Evolutionary conservation across 202 grass and related monocot genomes (phyloP).

Genomic region (Bolboschoenoplectus hybrid): DNA sequence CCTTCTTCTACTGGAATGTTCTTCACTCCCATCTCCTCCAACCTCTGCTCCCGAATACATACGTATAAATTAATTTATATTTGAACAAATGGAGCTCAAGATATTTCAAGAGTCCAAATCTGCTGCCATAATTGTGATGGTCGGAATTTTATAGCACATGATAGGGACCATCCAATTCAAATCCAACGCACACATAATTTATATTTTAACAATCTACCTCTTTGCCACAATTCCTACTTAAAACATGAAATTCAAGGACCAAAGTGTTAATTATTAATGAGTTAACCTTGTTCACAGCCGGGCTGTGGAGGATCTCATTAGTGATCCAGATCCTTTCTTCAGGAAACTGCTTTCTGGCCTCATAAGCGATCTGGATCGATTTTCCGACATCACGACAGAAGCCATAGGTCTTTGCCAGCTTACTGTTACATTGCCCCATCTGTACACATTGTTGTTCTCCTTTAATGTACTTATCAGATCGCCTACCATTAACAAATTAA

Average conservation of each 20-base stretch:
- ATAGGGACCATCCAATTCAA: too few species aligned
- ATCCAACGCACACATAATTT: too few species aligned
- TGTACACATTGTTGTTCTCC: constrained; percentile 76
- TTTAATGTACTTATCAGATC: constrained; percentile 87
- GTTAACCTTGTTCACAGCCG: constrained; percentile 94
- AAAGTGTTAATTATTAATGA: constrained; percentile 1
- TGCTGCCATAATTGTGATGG: too few species aligned
- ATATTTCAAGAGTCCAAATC: too few species aligned
- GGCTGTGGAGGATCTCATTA: constrained; percentile 98
- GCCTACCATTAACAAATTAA: constrained; percentile 43
- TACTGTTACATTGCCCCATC: constrained; percentile 91
- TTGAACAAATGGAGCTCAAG: constrained; percentile 32
- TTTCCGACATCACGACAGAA: constrained; percentile 99
- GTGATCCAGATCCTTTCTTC: constrained; percentile 94
- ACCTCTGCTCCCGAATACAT: too few species aligned
- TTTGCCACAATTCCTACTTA: not conserved
- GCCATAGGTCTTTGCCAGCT: constrained; percentile 84
- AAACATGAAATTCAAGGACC: constrained; percentile 3
- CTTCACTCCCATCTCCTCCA: too few species aligned
- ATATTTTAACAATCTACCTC: not conserved
- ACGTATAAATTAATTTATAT: not conserved
- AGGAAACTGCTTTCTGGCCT: constrained; percentile 98
- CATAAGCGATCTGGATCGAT: constrained; percentile 96
- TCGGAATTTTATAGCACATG: too few species aligned
- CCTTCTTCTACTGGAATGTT: constrained; percentile 59